Conservation (phyloP, 495 filamentous ascomycete genomes). For the Penicillium nucicola region DNA sequence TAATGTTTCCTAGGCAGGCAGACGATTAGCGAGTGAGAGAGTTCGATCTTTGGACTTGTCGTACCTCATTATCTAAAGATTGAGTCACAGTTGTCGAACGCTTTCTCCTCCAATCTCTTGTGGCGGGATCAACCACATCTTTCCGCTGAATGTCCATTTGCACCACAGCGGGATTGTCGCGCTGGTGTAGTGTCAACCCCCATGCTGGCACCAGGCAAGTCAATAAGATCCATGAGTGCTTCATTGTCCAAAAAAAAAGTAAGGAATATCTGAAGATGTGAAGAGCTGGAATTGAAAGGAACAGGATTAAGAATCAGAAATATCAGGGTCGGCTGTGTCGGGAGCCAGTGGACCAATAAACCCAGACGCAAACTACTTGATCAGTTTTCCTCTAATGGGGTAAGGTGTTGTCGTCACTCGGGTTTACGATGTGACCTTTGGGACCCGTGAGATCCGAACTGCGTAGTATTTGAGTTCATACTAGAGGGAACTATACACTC, state of each 20-base stretch:
- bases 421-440: not conserved
- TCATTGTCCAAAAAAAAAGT: slow-evolving; percentile 14
- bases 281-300: not conserved
- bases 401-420: slow-evolving; percentile 10
- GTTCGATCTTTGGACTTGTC: not conserved
- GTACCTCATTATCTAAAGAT: slow-evolving; percentile 42
- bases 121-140: slow-evolving; percentile 27
- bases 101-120: slow-evolving; percentile 36
- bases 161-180: slow-evolving; percentile 36
- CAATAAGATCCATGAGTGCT: slow-evolving; percentile 14
- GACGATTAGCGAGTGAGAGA: not conserved
- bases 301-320: not conserved
- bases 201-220: slow-evolving; percentile 18
- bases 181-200: slow-evolving; percentile 26
- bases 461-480: too few species aligned
- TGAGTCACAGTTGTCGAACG: slow-evolving; percentile 32
- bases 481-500: too few species aligned
- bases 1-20: slow-evolving; percentile 41
- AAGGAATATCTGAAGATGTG: not conserved
- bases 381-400: too few species aligned
- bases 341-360: too few species aligned
- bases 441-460: too few species aligned
- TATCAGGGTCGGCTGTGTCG: not conserved
- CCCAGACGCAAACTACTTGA: too few species aligned
- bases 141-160: slow-evolving; percentile 39